Evolutionary conservation across 2,329 filamentous ascomycete genomes (phyloP), one percentile per base, ranked within the genome.

Genomic region (Colletotrichum sp.): DNA sequence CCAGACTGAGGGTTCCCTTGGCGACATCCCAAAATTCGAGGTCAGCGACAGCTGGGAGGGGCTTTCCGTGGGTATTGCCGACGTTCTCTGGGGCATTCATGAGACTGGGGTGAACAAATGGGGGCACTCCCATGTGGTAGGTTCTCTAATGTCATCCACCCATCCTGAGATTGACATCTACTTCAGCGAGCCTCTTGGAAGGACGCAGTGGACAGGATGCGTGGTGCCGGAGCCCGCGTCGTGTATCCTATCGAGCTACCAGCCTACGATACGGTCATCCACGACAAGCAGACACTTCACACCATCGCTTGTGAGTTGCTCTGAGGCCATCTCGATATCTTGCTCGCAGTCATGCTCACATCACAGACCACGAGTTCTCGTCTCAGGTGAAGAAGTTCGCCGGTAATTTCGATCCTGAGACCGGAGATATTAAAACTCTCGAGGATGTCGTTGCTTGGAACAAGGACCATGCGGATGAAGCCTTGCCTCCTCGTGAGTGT

Each of bases 391-490:
- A n/a, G 18, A 13, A 55, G 9, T 71, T 71, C 52, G 32, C 30
- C 7, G 9, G 26, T 7, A 36, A 65, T n/a, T 66, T 71, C 30
- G 18, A 64, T 8, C 24, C 34, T 3, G 18, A 4, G 16, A 21
- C 21, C 15, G 67, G 34, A 32, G 5, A 10, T n/a, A 18, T 81
- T 9, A 68, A 48, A 26, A 78, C 63, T 10, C 71, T 79, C 8
- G 63, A 66, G 16, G 79, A 80, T 52, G 60, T 81, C n/a, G 65
- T 82, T 30, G 72, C 74, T 32, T 81, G 78, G 77, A 81, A 80
- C n/a, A 64, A 78, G 16, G 75, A 78, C 18, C 68, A 81, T 64
- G 76, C 73, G 8, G 72, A 63, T 9, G 32, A 72, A 18, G 76
- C 77, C 18, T 70, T 80, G 59, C 77, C 79, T 72, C 60, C 76